These are phyloP conservation scores for Triticum monococcum DNA, from an alignment of 176 grass and related monocot species.

Conservation along the genomic window DNA sequence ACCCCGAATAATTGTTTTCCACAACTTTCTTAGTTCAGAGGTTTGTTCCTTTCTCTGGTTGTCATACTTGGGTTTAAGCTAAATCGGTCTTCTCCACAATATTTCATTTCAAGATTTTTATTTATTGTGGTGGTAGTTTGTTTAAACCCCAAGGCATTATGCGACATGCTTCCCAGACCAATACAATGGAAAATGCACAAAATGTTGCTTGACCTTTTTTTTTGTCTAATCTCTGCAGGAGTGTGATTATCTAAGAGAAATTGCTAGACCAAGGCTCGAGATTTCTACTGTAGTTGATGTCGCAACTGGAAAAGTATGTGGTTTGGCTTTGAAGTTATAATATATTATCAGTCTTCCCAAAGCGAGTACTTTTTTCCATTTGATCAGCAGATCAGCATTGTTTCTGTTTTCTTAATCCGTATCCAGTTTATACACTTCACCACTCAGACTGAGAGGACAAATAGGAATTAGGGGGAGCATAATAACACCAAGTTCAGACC, in stretches of 20 bases:
- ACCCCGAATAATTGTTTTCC: constrained; percentile 66
- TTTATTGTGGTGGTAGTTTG: neutral
- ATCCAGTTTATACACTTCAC: neutral
- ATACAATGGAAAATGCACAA: neutral
- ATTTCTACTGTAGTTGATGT: constrained; percentile 79
- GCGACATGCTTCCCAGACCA: neutral
- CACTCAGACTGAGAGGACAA: neutral
- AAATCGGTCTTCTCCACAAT: neutral
- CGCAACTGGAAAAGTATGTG: constrained; percentile 66
- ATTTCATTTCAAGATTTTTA: neutral
- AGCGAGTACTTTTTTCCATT: neutral
- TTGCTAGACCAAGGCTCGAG: constrained; percentile 78
- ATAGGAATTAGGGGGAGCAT: constrained; percentile 14
- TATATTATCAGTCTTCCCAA: neutral
- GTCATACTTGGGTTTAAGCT: neutral
- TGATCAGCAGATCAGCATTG: neutral
- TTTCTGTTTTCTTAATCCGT: neutral
- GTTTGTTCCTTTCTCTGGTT: constrained; percentile 6
- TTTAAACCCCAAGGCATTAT: neutral
- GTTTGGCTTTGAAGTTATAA: constrained; percentile 20
- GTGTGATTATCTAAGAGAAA: constrained; percentile 84
- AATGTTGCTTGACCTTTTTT: neutral
- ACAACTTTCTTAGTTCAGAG: constrained; percentile 76
- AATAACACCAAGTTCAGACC: neutral
- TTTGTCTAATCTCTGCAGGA: constrained; percentile 55